Conservation (phyloP, 1,284 basidiomycete genomes). For the Cryptococcus hybrid region DNA sequence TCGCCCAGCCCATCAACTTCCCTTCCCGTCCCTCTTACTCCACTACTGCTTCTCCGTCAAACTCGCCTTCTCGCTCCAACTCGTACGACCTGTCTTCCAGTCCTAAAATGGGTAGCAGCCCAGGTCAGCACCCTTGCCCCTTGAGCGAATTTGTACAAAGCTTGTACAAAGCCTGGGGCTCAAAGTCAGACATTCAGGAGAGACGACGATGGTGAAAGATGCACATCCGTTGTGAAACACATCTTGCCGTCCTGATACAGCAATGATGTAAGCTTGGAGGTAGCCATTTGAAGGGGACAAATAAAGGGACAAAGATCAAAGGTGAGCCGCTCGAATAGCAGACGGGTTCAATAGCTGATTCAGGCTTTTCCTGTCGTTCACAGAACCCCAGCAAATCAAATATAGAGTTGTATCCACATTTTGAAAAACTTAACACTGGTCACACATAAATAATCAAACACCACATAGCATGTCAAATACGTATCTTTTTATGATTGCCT, state of each 20-base stretch:
- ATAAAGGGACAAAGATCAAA: background rate
- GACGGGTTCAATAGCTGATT: background rate
- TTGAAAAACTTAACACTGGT: too few species aligned
- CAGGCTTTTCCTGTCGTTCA: too few species aligned
- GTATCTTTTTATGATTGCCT: too few species aligned
- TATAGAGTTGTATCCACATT: too few species aligned
- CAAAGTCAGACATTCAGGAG: background rate
- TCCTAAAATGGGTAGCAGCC: background rate
- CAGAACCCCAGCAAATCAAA: too few species aligned
- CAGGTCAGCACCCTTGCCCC: conserved; percentile 33
- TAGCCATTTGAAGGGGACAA: background rate
- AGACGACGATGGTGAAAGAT: background rate
- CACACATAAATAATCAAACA: too few species aligned
- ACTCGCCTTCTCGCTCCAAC: conserved; percentile 9
- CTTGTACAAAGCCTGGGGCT: conserved; percentile 23
- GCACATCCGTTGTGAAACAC: background rate
- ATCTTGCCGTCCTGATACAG: background rate
- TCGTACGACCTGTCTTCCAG: conserved; percentile 1
- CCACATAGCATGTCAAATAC: too few species aligned
- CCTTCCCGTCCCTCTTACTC: conserved; percentile 6
- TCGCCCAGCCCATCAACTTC: conserved; percentile 15
- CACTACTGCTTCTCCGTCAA: conserved; percentile 4
- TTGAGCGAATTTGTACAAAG: conserved; percentile 35
- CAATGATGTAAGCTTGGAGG: too few species aligned
- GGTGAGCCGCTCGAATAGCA: background rate